Base-by-base conservation (phyloP, 495 filamentous ascomycete species). In the Lasiosphaeria ovina region DNA sequence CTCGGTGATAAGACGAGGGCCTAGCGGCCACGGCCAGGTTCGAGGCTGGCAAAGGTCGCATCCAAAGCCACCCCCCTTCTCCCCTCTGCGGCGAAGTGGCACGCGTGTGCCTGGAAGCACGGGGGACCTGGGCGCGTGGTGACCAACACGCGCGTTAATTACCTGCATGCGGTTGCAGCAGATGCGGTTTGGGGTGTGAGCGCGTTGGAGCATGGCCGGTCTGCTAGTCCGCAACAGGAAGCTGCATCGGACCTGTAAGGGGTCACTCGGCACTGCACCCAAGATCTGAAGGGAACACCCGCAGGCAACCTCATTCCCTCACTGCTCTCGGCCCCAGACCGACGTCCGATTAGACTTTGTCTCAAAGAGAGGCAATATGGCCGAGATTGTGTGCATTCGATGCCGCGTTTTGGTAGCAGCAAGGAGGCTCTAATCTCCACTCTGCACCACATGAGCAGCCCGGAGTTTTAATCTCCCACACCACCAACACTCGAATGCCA, bases 171-270 rank as follows among this genome's bases (percentile, higher is more conserved):
- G 8, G 8, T 4, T 47, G 5, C 44, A 5, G 44, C 11, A 11
- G 44, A 16, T 53, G 51, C 47, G 31, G 31, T 24, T n/a, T 50
- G 47, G 47, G 51, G 51, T 53, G 51, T 35, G 33, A 35, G 32
- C 10, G 24, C 24, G 24, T 24, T 24, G 24, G 24, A 24, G 24
- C 24, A 34, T 51, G 7, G 49, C 4, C 24, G 44, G 7, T 34
- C 31, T n/a, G 5, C 53, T 55, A 55, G 53, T 44, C 53, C 53
- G 16, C 53, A 55, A 55, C 12, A 55, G 53, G 53, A 55, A 55
- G 53, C 40, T 55, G 51, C 51, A 11, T 31, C 32, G 51, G 14
- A 3, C 36, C 36, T 44, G 53, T 38, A 55, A 55, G 53, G 53
- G 53, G 53, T 45, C 53, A 40, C 53, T 12, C 11, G 53, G 53